These are phyloP conservation scores for Microcyclospora tardicrescens DNA, from an alignment of 2,329 filamentous ascomycete genomes.

Conservation along the genomic window DNA sequence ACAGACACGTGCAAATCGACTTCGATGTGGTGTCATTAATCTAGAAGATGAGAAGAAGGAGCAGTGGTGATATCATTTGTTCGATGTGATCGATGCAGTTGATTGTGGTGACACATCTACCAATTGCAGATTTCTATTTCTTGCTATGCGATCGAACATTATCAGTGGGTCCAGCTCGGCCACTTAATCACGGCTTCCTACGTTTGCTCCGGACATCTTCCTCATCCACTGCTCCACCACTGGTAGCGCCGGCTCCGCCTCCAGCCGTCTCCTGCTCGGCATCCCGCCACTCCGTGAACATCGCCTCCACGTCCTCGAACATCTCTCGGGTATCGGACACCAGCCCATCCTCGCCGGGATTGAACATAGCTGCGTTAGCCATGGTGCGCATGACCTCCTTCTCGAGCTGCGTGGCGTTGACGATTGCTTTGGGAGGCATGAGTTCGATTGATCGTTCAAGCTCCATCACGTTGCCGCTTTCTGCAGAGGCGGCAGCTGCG, in stretches of 20 bases:
- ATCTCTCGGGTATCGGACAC: constrained; percentile 81
- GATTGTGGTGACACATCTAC: too few relatives aligned
- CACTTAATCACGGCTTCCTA: constrained; percentile 3
- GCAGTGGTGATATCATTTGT: too few relatives aligned
- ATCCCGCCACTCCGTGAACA: constrained; percentile 61
- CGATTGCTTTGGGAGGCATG: constrained; percentile 74
- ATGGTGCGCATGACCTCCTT: constrained; percentile 94
- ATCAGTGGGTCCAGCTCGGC: neutral
- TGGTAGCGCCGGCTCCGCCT: too few relatives aligned
- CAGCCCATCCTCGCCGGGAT: constrained; percentile 77
- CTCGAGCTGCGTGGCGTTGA: constrained; percentile 86
- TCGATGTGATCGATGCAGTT: too few relatives aligned
- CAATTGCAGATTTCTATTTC: too few relatives aligned
- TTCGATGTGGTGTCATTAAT: too few relatives aligned
- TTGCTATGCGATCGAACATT: neutral
- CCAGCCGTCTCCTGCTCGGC: constrained; percentile 40
- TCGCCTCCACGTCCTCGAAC: constrained; percentile 75
- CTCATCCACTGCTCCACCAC: constrained; percentile 11
- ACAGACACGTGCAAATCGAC: too few relatives aligned
- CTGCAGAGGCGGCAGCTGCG: constrained; percentile 25
- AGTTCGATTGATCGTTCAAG: constrained; percentile 63
- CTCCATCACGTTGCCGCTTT: constrained; percentile 33
- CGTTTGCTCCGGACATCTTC: constrained; percentile 12
- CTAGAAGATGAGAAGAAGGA: too few relatives aligned
- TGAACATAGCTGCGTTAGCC: constrained; percentile 97